Conservation (phyloP, 345 rosid species). For the Citrus unshiu region DNA sequence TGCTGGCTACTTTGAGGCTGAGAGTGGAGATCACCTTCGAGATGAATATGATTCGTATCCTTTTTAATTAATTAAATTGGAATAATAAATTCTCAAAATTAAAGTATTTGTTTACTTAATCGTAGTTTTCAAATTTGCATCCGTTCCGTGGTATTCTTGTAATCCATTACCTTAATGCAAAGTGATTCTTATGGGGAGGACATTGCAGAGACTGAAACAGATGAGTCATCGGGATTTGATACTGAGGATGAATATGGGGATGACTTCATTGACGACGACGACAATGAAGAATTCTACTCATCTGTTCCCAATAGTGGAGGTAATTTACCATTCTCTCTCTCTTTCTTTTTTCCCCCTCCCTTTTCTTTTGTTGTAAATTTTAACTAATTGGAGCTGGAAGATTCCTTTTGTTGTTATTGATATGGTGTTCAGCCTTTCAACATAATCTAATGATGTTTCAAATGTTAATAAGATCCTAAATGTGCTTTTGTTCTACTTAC, state of each 20-base stretch:
- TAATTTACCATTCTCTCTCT: constrained; percentile 18
- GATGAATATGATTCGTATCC: constrained; percentile 85
- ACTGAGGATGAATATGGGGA: constrained; percentile 55
- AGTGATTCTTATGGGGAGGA: constrained; percentile 67
- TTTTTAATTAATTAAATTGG: constrained; percentile 12
- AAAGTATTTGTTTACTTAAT: background rate
- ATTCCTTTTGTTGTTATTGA: background rate
- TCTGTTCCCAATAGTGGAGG: constrained; percentile 76
- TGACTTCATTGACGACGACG: constrained; percentile 44
- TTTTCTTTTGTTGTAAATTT: background rate
- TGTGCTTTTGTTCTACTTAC: background rate
- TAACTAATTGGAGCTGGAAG: background rate
- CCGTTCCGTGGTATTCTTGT: constrained; percentile 8
- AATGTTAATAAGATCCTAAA: background rate
- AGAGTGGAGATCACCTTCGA: constrained; percentile 42
- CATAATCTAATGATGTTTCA: background rate
- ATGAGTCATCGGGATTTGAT: constrained; percentile 60
- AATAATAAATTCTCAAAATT: background rate
- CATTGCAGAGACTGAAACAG: constrained; percentile 49
- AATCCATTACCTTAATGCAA: constrained; percentile 31
- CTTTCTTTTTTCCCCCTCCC: background rate
- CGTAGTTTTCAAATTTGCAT: background rate
- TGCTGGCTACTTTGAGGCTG: constrained; percentile 66
- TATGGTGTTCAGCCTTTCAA: background rate
- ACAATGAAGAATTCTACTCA: constrained; percentile 29